A percentile compares a stretch with the other conserved stretches of the same genome.
Evolutionary conservation across 1,284 basidiomycete genomes (phyloP).

Genomic region (Cryptococcus wingfieldii): DNA sequence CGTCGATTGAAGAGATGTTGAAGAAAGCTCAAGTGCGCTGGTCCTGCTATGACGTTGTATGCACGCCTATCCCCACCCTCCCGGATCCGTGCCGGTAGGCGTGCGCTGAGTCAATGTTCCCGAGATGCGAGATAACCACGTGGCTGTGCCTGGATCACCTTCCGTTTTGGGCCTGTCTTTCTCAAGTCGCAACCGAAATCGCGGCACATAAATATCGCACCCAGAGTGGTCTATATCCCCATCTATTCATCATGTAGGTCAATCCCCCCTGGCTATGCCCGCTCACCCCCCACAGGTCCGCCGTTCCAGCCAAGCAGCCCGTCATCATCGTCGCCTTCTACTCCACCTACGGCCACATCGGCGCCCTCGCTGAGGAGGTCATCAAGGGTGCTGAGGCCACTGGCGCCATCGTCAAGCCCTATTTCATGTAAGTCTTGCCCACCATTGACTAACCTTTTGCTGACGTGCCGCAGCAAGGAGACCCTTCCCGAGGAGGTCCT

Average conservation of each 20-base stretch:
- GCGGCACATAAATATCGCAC: too few relatives aligned
- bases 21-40: not conserved
- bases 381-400: conserved; percentile 66
- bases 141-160: too few relatives aligned
- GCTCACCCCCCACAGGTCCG: conserved; percentile 11
- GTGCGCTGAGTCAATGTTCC: too few relatives aligned
- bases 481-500: conserved; percentile 77
- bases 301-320: conserved; percentile 43
- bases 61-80: too few relatives aligned
- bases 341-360: conserved; percentile 75
- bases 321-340: conserved; percentile 78
- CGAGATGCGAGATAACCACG: too few relatives aligned
- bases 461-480: conserved; percentile 60
- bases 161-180: too few relatives aligned
- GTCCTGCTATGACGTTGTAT: not conserved
- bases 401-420: conserved; percentile 69
- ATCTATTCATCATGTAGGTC: not conserved
- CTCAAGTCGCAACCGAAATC: too few relatives aligned
- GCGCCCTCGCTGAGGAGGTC: conserved; percentile 70
- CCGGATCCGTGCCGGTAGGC: too few relatives aligned
- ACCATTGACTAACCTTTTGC: not conserved
- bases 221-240: not conserved
- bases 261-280: too few relatives aligned
- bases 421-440: conserved; percentile 52
- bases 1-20: not conserved